Evolutionary conservation across 179 eudicot genomes (phyloP).

Genomic region (Beta corolliflora): DNA sequence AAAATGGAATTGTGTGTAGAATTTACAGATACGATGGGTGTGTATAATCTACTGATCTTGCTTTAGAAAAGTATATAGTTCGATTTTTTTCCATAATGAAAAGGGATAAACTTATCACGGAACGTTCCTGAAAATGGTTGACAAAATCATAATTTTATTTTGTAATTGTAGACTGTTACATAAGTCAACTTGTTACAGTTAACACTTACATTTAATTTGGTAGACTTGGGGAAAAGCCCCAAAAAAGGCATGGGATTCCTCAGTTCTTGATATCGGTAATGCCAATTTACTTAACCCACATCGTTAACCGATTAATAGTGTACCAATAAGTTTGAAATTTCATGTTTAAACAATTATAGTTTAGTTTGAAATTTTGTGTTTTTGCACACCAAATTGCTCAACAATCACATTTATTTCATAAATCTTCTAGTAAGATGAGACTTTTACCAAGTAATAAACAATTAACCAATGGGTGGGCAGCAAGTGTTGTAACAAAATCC

Average conservation of each 20-base stretch:
- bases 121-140: constrained; percentile 1
- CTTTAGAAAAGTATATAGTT: too few species aligned
- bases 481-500: constrained; percentile 33
- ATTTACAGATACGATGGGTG: too few species aligned
- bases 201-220: constrained; percentile 33
- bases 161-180: constrained; percentile 23
- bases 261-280: constrained; percentile 45
- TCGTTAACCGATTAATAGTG: constrained; percentile 26
- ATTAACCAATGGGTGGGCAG: constrained; percentile 33
- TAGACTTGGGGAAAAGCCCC: constrained; percentile 33
- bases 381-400: constrained; percentile 36
- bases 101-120: background rate
- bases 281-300: constrained; percentile 25
- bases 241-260: constrained; percentile 54
- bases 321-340: constrained; percentile 41
- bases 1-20: too few species aligned
- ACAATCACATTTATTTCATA: constrained; percentile 43
- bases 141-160: background rate
- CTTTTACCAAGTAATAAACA: constrained; percentile 31
- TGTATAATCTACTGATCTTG: too few species aligned
- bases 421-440: constrained; percentile 38
- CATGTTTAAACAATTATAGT: constrained; percentile 14
- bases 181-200: constrained; percentile 39
- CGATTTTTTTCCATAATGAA: too few species aligned
- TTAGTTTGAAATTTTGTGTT: constrained; percentile 35